These are phyloP conservation scores for Phytophthora sansomeana DNA, from an alignment of 352 stramenopile genomes.

Conservation along the genomic window DNA sequence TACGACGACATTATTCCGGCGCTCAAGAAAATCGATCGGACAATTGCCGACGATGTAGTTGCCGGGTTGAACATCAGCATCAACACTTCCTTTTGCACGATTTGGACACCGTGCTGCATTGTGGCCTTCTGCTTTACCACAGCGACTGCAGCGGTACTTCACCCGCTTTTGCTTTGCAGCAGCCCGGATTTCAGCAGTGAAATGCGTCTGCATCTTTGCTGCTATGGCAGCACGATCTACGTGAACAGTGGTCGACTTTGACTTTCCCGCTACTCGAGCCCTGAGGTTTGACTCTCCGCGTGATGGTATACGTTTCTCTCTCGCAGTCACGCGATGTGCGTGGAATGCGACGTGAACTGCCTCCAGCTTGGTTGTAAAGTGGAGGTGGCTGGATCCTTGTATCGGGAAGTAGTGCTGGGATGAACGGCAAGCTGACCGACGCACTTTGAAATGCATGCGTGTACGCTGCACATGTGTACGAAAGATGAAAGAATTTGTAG, in stretches of 20 bases:
- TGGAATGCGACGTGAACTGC: background rate
- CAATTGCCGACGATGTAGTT: conserved; percentile 11
- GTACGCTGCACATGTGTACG: background rate
- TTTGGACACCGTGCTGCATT: conserved; percentile 17
- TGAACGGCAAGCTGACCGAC: background rate
- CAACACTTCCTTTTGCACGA: background rate
- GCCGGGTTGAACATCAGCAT: conserved; percentile 4
- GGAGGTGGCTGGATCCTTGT: conserved; percentile 2
- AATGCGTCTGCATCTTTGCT: too few relatives aligned
- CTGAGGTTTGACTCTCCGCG: too few relatives aligned
- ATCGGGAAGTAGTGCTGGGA: conserved; percentile 4
- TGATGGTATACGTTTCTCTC: conserved; percentile 13
- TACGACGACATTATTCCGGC: background rate
- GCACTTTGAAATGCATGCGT: conserved; percentile 1
- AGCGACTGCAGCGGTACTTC: conserved; percentile 11
- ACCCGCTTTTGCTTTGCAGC: too few relatives aligned
- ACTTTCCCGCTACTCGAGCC: too few relatives aligned
- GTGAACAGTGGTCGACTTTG: too few relatives aligned
- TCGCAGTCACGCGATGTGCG: background rate
- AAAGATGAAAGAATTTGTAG: background rate
- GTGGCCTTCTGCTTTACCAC: conserved; percentile 3
- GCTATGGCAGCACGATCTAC: too few relatives aligned
- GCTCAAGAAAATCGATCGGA: conserved; percentile 3
- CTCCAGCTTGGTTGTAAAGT: conserved; percentile 11
- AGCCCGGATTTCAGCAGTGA: too few relatives aligned